phyloP scores from a whole-genome alignment of 2,329 filamentous ascomycete species.

The Hortaea werneckii region DNA sequence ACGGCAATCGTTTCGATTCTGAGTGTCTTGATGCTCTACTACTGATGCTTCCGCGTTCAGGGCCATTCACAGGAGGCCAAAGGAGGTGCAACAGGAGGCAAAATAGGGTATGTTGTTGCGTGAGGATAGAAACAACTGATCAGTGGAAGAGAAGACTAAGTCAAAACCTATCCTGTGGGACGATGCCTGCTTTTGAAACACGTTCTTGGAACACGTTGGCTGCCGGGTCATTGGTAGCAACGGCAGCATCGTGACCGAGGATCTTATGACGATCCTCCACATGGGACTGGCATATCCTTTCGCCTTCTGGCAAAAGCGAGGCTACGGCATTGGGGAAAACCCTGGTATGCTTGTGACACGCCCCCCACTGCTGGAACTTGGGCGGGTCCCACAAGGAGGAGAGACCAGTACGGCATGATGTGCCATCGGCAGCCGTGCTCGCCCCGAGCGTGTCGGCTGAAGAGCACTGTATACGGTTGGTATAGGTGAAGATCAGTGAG shows the following conservation, averaged over 20 bases:
- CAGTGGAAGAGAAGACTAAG: too few species aligned
- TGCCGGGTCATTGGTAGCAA: neutral
- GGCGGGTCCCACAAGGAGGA: neutral
- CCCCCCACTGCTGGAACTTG: neutral
- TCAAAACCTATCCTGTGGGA: neutral
- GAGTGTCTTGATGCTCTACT: neutral
- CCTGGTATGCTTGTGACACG: neutral
- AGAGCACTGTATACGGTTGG: neutral
- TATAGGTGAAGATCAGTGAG: neutral
- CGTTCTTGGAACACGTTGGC: neutral
- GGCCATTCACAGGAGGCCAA: constrained; percentile 1
- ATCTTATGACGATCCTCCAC: constrained; percentile 1
- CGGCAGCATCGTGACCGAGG: constrained; percentile 2
- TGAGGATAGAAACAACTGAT: too few species aligned
- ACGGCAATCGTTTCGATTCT: neutral
- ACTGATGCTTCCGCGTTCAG: neutral
- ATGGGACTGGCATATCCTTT: constrained; percentile 1
- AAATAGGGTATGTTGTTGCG: neutral
- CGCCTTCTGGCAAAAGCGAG: constrained; percentile 3
- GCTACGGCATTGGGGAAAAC: neutral
- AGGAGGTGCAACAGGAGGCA: neutral
- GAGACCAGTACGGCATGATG: neutral
- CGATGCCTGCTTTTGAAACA: neutral
- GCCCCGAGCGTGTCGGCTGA: neutral
- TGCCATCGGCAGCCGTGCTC: neutral